Base-by-base conservation (phyloP, 1,284 basidiomycete species). In the Irpex rosettiformis region DNA sequence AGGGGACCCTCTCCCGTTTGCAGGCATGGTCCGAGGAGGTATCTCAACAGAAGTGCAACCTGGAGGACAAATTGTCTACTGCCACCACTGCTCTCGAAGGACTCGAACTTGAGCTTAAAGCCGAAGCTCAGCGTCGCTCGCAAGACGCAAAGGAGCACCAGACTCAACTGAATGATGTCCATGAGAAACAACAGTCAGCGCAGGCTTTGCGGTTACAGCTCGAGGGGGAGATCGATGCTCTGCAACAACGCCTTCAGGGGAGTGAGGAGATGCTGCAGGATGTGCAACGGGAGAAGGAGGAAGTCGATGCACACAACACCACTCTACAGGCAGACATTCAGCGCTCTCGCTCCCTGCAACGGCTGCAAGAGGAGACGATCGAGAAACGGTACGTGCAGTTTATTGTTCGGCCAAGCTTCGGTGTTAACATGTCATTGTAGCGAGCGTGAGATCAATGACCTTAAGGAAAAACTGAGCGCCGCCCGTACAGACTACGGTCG, bases 311-410 rank as follows among this genome's bases (percentile, higher is more conserved):
- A 33, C 75, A 84, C 62, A 77, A 79, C 43, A 88, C 86, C 0
- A 72, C 73, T 16, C 71, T 89, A 16, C 79, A 82, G 57, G 85
- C 86, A 2, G 86, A 90, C 65, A 71, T 82, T 22, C 86, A 91
- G 67, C 81, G 83, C 27, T 78, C 76, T 4, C 73, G 80, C 52
- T 86, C 87, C 11, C 69, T 87, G 58, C 76, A 76, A 43, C 79
- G 84, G 58, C 82, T 80, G 67, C 67, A 88, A 52, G 87, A 91
- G 69, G 79, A 75, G 63, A 83, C 87, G 66, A 68, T 80, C 47
- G 79, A 79, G 64, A 85, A 88, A 57, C 79, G 78, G 88, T 84
- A 61, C 7, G 60, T 57, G 3, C 21, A 3, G 60, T 55, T 65
- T 47, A 28, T 13, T 40, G 49, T 37, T 45, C 57, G 56, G 28